Base-by-base conservation (phyloP, 768 basidiomycete species). In the Mycena kentingensis region DNA sequence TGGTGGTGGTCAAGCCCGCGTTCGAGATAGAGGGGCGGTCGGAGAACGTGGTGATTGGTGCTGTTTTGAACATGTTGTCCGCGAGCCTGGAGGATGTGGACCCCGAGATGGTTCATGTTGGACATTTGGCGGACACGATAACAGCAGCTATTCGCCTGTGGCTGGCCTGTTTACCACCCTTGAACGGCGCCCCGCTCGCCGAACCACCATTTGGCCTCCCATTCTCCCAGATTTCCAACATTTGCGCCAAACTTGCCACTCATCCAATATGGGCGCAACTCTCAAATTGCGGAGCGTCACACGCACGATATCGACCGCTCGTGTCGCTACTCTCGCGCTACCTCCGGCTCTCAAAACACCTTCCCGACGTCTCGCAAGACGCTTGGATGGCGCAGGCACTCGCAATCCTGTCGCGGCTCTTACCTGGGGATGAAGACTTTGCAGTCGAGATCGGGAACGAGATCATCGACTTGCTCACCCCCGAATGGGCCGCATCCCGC, bases 391-490 rank as follows among this genome's bases (percentile, higher is more conserved):
- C 83, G 0, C 86, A 88, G 56, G 81, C 83, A 2, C 76, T 86
- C 28, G 70, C 79, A 0, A 77, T 88, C 39, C 59, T 89, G 1
- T 58, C 69, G 13, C 70, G 77, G 28, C 71, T 87, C 21, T 71
- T 84, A 12, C 88, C 87, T 0, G 92, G 93, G 12, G 88, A 95
- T 57, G 93, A 95, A 64, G 79, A 79, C 1, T 63, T 70, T 29
- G 85, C 80, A 0, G 58, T 73, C 21, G 65, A 64, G 21, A 69
- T 82, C 48, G 52, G 83, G 21, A 66, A 70, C 18, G 71, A 75
- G n/a, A 46, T 82, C 12, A 38, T 69, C 11, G 60, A 57, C 25
- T 48, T 73, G 0, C 45, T 83, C 38, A 76, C 69, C 3, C 58
- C 65, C 5, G 68, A 71, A n/a, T 81, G 78, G 74, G 62, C 77